A percentile compares a stretch with the other conserved stretches of the same genome.
Evolutionary conservation across 2,329 filamentous ascomycete species (phyloP).

Genomic region (Spiromastix sp.): DNA sequence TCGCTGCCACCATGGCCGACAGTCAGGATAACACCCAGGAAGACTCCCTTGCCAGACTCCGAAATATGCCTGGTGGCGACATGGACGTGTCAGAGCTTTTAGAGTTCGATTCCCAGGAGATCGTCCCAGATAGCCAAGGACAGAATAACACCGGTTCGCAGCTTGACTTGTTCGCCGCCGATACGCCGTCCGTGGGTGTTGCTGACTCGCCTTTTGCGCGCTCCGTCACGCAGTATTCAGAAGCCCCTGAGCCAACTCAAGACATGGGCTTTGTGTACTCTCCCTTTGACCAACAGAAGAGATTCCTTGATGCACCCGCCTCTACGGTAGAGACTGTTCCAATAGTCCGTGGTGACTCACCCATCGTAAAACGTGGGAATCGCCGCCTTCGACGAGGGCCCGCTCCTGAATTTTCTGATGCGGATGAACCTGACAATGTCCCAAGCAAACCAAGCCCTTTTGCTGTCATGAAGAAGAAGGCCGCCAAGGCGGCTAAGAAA

Average conservation of each 20-base stretch:
- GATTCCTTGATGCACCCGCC: conserved; percentile 53
- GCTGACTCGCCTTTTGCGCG: conserved; percentile 26
- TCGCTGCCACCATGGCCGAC: conserved; percentile 76
- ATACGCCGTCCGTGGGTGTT: conserved; percentile 18
- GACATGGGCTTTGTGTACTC: conserved; percentile 66
- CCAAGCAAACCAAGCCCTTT: conserved; percentile 49
- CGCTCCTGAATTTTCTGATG: conserved; percentile 35
- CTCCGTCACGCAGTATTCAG: conserved; percentile 53
- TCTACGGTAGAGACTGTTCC: conserved; percentile 65
- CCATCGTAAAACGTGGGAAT: conserved; percentile 47
- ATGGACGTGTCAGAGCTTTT: conserved; percentile 50
- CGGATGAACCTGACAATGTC: conserved; percentile 33
- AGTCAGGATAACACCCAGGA: conserved; percentile 35
- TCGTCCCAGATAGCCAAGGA: conserved; percentile 48
- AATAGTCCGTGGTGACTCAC: conserved; percentile 49
- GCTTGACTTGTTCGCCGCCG: conserved; percentile 35
- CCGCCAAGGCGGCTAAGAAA: conserved; percentile 51
- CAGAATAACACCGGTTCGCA: conserved; percentile 27
- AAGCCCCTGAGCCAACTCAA: conserved; percentile 67
- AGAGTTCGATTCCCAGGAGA: conserved; percentile 52
- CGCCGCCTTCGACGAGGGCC: conserved; percentile 40
- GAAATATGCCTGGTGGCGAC: conserved; percentile 41
- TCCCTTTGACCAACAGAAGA: conserved; percentile 55
- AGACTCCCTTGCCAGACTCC: conserved; percentile 42
- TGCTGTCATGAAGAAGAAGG: conserved; percentile 52